Percentiles rank a stretch among this genome's conserved stretches.
phyloP scores from a whole-genome alignment of 768 basidiomycete genomes.

The Lactifluus pinguis region DNA sequence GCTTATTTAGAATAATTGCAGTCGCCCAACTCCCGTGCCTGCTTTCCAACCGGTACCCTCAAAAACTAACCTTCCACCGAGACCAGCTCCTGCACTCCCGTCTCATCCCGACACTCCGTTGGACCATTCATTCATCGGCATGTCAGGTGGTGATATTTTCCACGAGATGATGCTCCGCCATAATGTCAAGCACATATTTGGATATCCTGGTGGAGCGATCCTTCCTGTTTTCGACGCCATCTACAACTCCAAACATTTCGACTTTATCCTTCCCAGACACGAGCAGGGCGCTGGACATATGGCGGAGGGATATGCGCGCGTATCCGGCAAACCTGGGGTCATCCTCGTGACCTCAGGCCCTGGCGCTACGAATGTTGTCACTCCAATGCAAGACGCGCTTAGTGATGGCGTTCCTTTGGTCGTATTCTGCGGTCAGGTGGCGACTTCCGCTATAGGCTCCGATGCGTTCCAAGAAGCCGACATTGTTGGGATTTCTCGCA shows the following conservation, averaged over 20 bases:
- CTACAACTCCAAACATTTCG: conserved; percentile 89
- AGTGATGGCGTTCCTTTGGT: conserved; percentile 91
- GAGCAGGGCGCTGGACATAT: conserved; percentile 99
- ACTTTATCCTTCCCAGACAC: conserved; percentile 92
- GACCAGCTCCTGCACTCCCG: conserved; percentile 28
- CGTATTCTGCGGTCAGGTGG: conserved; percentile 97
- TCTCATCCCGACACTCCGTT: conserved; percentile 40
- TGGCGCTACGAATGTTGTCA: conserved; percentile 95
- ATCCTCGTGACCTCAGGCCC: conserved; percentile 97
- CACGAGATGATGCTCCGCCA: conserved; percentile 99
- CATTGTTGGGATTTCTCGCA: conserved; percentile 88
- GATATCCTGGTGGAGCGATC: conserved; percentile 97
- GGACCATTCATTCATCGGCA: conserved; percentile 84
- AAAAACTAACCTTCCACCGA: conserved; percentile 31
- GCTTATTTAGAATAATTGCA: conserved; percentile 23
- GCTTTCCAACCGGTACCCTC: conserved; percentile 42
- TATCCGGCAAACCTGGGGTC: conserved; percentile 96
- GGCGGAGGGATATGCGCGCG: conserved; percentile 97
- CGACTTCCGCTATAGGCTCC: conserved; percentile 96
- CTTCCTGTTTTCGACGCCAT: conserved; percentile 99
- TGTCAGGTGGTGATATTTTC: conserved; percentile 95
- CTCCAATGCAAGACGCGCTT: conserved; percentile 95
- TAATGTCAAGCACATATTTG: conserved; percentile 92
- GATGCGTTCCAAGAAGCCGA: conserved; percentile 99
- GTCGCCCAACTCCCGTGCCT: conserved; percentile 57